Percentiles rank a stretch among this genome's conserved stretches.
phyloP scores from a whole-genome alignment of 495 filamentous ascomycete species.

The Ramalina intermedia region DNA sequence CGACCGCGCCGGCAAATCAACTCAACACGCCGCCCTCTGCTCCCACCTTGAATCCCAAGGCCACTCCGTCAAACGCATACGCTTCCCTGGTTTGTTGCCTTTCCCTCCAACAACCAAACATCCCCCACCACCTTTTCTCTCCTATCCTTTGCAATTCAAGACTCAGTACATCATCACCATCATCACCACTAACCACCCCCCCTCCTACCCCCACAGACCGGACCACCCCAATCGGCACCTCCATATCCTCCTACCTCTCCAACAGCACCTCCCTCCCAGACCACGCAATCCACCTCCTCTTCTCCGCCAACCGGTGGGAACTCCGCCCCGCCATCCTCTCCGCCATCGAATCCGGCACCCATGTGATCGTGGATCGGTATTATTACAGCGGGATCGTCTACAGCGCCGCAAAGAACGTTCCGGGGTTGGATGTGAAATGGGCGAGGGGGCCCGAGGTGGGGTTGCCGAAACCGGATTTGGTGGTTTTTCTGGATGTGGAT shows the following conservation, averaged over 20 bases:
- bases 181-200: too few species aligned
- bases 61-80: constrained; percentile 52
- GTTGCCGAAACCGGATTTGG: constrained; percentile 73
- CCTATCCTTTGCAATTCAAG: too few species aligned
- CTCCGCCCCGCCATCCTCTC: constrained; percentile 48
- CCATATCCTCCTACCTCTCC: constrained; percentile 80
- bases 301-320: constrained; percentile 96
- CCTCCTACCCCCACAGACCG: constrained; percentile 41
- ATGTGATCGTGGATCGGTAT: constrained; percentile 80
- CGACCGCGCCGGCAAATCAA: constrained; percentile 90
- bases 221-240: constrained; percentile 72
- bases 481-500: constrained; percentile 72
- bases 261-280: constrained; percentile 64
- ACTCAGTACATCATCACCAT: too few species aligned
- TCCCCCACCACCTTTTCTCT: too few species aligned
- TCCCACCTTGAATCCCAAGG: constrained; percentile 46
- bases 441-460: constrained; percentile 73
- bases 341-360: constrained; percentile 49
- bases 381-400: constrained; percentile 90
- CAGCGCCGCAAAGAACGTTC: constrained; percentile 77
- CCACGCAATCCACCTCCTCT: constrained; percentile 87
- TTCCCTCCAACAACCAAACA: neutral
- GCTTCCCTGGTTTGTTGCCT: constrained; percentile 64
- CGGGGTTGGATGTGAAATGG: constrained; percentile 56
- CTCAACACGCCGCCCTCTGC: constrained; percentile 67